A percentile compares a stretch with the other conserved stretches of the same genome.
Evolutionary conservation across 768 basidiomycete genomes (phyloP).

Genomic region (Neoboletus magnificus): DNA sequence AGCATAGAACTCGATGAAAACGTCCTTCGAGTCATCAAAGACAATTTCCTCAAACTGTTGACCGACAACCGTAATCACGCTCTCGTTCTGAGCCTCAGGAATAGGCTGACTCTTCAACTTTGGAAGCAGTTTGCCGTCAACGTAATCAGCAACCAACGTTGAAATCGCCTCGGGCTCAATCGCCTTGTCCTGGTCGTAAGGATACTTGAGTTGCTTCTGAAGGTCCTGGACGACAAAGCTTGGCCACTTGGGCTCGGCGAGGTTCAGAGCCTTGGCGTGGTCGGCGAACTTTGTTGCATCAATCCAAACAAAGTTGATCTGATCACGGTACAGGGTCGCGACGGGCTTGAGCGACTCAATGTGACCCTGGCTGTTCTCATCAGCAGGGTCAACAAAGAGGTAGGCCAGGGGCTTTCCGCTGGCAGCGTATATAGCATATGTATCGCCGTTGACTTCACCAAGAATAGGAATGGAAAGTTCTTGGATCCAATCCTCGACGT

Average conservation of each 20-base stretch:
- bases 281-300: constrained; percentile 94
- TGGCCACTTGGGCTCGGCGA: constrained; percentile 85
- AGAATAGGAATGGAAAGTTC: constrained; percentile 84
- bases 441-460: constrained; percentile 92
- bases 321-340: constrained; percentile 77
- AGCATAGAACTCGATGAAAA: constrained; percentile 96
- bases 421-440: constrained; percentile 80
- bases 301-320: constrained; percentile 97
- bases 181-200: constrained; percentile 66
- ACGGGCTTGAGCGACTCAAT: constrained; percentile 71
- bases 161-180: constrained; percentile 56
- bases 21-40: constrained; percentile 85
- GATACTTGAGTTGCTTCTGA: constrained; percentile 82
- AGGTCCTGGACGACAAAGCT: constrained; percentile 91
- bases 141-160: constrained; percentile 59
- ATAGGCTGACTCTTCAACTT: constrained; percentile 88
- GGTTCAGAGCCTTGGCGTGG: constrained; percentile 92
- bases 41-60: constrained; percentile 87
- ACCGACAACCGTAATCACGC: constrained; percentile 79
- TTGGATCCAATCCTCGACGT: constrained; percentile 74
- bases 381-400: constrained; percentile 84
- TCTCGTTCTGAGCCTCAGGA: constrained; percentile 79
- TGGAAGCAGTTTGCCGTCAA: constrained; percentile 72
- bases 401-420: constrained; percentile 90
- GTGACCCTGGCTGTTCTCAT: constrained; percentile 58